Base-by-base conservation (phyloP, 164 flowering plant genomes). In the Macadamia tetraphylla region DNA sequence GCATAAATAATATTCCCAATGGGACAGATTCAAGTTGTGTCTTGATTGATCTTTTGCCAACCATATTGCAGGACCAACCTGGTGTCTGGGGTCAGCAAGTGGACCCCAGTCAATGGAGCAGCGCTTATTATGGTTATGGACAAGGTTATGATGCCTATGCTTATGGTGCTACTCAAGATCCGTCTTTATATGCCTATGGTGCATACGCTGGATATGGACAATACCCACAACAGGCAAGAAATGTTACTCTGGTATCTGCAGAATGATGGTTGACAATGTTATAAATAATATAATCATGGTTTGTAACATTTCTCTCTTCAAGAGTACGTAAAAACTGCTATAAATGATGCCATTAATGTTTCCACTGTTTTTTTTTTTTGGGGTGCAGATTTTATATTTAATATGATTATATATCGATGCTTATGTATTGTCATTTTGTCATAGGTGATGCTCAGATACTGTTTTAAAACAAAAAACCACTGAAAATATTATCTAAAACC, bases 101-200 rank as follows among this genome's bases (percentile, higher is more conserved):
- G 42, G 97, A 91, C 82, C 91, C 92, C 3, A 88, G 64, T 75
- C 98, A 91, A 71, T 91, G 88, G 92, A 67, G 70, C 64, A 68
- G 79, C 73, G 86, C 94, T 31, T 94, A 92, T 78, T 94, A 94
- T 82, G 97, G 90, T 74, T 92, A 92, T 78, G 97, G 92, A 67
- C 96, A 91, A 77, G 96, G 97, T 40, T 91, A 91, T 77, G 97
- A 94, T 79, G 84, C 94, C 35, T 94, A 90, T 84, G 88, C 84
- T 53, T 94, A 91, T 69, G 85, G 89, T 42, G 84, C 92, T 67
- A 61, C 86, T 70, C 91, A 85, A 3, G 97, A 94, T 79, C 93
- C 97, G 29, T 85, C 94, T 46, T 67, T 84, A 56, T 91, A 94
- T 81, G 87, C 88, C 13, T 94, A 91, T 69, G 85, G 88, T 79